A percentile compares a stretch with the other conserved stretches of the same genome.
These are phyloP conservation scores for Pichia insulana DNA, from an alignment of 805 yeast genomes.

Conservation along the genomic window DNA sequence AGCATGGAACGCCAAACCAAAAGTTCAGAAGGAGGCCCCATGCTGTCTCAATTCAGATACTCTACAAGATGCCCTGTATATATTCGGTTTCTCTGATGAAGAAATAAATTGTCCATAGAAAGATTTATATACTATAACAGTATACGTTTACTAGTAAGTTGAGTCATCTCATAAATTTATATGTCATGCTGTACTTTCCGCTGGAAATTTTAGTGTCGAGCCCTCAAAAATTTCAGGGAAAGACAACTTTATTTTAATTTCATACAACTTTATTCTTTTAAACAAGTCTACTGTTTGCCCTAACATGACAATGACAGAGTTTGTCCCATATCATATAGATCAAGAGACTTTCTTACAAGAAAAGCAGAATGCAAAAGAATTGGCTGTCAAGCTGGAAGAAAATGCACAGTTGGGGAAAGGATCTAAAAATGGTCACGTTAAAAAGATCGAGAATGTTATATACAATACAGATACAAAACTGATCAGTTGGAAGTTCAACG, in stretches of 20 bases:
- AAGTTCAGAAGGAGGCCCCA: constrained; percentile 79
- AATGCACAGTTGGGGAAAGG: constrained; percentile 16
- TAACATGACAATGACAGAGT: too few relatives aligned
- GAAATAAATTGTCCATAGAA: constrained; percentile 32
- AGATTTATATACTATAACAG: too few relatives aligned
- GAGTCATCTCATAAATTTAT: too few relatives aligned
- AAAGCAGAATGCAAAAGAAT: constrained; percentile 6
- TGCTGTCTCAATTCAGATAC: constrained; percentile 67
- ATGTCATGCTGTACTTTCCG: too few relatives aligned
- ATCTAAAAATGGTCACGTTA: constrained; percentile 12
- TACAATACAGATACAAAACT: constrained; percentile 17
- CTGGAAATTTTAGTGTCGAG: too few relatives aligned
- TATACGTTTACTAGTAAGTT: too few relatives aligned
- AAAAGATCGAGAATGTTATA: constrained; percentile 17
- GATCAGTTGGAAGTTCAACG: constrained; percentile 73
- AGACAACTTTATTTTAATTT: too few relatives aligned
- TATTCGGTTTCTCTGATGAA: constrained; percentile 61
- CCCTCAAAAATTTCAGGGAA: too few relatives aligned
- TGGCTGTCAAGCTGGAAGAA: constrained; percentile 12
- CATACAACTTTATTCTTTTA: too few relatives aligned
- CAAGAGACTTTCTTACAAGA: too few relatives aligned
- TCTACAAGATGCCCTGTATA: constrained; percentile 67
- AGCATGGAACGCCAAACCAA: constrained; percentile 97
- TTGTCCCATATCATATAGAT: too few relatives aligned
- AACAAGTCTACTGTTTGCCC: too few relatives aligned